phyloP scores from a whole-genome alignment of 2,329 filamentous ascomycete species.

The Ascochyta rabiei region DNA sequence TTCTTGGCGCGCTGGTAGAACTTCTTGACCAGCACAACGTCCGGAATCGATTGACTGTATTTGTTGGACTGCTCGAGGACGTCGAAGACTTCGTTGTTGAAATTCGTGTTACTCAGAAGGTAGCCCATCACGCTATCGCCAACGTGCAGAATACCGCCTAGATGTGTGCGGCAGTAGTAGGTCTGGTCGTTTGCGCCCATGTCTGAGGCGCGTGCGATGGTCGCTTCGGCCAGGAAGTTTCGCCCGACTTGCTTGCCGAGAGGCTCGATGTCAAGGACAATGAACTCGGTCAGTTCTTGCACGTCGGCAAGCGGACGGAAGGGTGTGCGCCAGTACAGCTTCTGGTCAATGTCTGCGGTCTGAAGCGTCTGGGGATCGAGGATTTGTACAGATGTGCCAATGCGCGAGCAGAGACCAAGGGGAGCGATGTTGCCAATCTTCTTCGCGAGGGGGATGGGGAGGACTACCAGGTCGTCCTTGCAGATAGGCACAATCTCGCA shows the following conservation, averaged over 20 bases:
- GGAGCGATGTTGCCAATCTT: conserved; percentile 87
- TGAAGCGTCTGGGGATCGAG: conserved; percentile 91
- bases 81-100: conserved; percentile 87
- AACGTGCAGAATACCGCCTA: conserved; percentile 82
- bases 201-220: conserved; percentile 84
- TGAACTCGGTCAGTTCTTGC: conserved; percentile 85
- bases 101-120: conserved; percentile 84
- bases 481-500: conserved; percentile 91
- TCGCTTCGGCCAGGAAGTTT: conserved; percentile 84
- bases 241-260: conserved; percentile 77
- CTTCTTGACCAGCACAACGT: conserved; percentile 97
- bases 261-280: conserved; percentile 92
- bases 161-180: conserved; percentile 88
- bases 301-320: conserved; percentile 85
- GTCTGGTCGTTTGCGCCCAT: conserved; percentile 84
- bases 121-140: conserved; percentile 97
- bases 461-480: conserved; percentile 94
- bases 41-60: conserved; percentile 80
- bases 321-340: conserved; percentile 88
- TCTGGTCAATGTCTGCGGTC: conserved; percentile 80
- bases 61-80: conserved; percentile 76
- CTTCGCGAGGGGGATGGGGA: conserved; percentile 88
- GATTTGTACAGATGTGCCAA: conserved; percentile 88
- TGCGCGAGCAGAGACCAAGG: conserved; percentile 81
- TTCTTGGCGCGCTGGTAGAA: conserved; percentile 87